Conservation (phyloP, 2,329 filamentous ascomycete species). For the Ceratocystis destructans region DNA sequence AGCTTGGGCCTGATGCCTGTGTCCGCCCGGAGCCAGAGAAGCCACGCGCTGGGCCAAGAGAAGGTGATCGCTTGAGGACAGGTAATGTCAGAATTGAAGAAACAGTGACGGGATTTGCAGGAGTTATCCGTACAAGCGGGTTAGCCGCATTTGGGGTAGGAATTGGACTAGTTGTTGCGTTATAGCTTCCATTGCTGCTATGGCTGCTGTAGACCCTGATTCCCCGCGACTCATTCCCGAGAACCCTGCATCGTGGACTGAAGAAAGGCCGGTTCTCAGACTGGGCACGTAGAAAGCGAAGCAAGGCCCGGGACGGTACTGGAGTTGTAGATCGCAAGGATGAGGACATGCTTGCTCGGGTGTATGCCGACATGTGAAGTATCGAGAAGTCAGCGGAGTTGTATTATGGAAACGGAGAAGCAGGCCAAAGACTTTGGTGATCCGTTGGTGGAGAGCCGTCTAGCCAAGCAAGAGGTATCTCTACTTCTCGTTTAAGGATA, state of each 20-base stretch:
- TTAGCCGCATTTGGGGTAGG: background rate
- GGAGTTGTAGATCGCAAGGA: slow-evolving; percentile 28
- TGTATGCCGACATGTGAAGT: slow-evolving; percentile 12
- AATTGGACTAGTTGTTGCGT: background rate
- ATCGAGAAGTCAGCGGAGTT: too few relatives aligned
- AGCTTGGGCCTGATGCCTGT: background rate
- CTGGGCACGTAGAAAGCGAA: slow-evolving; percentile 61
- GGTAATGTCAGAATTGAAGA: background rate
- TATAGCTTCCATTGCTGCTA: background rate
- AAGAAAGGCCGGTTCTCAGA: slow-evolving; percentile 45
- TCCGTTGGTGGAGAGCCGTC: too few relatives aligned
- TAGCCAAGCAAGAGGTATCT: background rate
- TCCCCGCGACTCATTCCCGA: background rate
- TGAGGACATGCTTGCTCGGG: slow-evolving; percentile 31
- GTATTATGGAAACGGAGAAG: too few relatives aligned
- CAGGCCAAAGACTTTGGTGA: too few relatives aligned
- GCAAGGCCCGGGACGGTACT: slow-evolving; percentile 43
- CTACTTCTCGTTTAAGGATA: background rate
- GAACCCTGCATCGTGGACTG: slow-evolving; percentile 24
- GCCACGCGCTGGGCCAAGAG: background rate
- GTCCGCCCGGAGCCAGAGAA: slow-evolving; percentile 3
- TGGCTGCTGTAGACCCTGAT: slow-evolving; percentile 3
- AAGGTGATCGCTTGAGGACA: background rate
- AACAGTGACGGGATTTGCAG: background rate
- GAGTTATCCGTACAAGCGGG: background rate